These are phyloP conservation scores for Umbellularia californica DNA, from an alignment of 164 flowering plant genomes.

Conservation along the genomic window DNA sequence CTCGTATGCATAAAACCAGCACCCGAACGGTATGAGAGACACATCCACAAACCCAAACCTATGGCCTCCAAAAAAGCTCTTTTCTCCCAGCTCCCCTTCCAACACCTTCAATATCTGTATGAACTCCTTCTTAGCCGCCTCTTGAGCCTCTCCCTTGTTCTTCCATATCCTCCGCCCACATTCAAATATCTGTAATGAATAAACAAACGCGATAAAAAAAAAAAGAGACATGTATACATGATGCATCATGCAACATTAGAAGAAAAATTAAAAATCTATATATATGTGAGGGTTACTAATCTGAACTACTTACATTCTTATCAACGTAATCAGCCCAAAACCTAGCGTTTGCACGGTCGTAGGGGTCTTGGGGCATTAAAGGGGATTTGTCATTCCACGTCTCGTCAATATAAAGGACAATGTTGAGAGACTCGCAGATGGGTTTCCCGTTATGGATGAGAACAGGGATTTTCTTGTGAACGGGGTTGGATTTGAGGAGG, in stretches of 20 bases:
- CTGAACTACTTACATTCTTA: conserved; percentile 8
- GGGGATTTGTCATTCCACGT: conserved; percentile 14
- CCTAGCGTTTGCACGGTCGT: conserved; percentile 12
- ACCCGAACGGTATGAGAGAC: background rate
- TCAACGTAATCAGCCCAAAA: conserved; percentile 22
- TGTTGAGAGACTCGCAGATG: conserved; percentile 23
- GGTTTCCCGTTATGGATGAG: conserved; percentile 16
- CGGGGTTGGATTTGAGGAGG: conserved; percentile 18
- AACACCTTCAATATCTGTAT: conserved; percentile 11
- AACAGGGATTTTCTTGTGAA: conserved; percentile 23
- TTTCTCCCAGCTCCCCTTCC: conserved; percentile 18
- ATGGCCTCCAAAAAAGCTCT: conserved; percentile 11
- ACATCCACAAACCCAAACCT: conserved; percentile 8
- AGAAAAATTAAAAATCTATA: background rate
- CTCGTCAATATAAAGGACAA: conserved; percentile 21
- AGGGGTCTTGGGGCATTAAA: conserved; percentile 18
- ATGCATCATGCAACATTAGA: too few relatives aligned
- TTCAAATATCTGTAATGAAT: background rate
- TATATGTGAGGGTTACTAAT: background rate
- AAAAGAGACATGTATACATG: background rate
- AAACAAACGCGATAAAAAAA: background rate
- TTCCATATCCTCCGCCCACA: conserved; percentile 8
- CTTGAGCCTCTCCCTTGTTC: conserved; percentile 11
- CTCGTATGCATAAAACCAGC: conserved; percentile 3
- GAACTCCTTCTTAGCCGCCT: conserved; percentile 12